Evolutionary conservation across 257 asterid species (phyloP), one percentile per base, ranked within the genome.

Genomic region (Ligustrum vulgare): DNA sequence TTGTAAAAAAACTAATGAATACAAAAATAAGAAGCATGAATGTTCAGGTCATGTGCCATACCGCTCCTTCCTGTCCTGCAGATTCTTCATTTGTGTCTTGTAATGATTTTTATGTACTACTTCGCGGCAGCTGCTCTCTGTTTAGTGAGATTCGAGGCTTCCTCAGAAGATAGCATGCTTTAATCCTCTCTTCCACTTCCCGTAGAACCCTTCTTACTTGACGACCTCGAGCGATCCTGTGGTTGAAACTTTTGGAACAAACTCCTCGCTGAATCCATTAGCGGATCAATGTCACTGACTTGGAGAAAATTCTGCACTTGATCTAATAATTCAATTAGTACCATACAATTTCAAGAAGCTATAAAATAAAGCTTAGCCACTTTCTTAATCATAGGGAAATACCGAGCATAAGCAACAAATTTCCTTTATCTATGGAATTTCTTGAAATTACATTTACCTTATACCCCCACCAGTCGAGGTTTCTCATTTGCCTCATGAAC

Each of bases 51-150:
- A 58, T 76, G 73, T 51, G 71, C 43, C 85, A 39, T 89, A 93
- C 99, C 99, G 85, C 81, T 93, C 94, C 82, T 90, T 91, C 83
- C 99, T 88, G 79, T 93, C 99, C 79, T 93, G 96, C 81, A 95
- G 90, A 82, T 77, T 93, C 79, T 87, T 91, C 99, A 82, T 91
- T 81, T 95, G 99, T 78, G 82, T 91, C 84, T 91, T 95, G 94
- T 95, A 95, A 83, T 95, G 99, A 80, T 95, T 95, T 87, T 95
- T 76, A 95, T 95, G 78, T 91, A 95, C 86, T 95, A 96, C 90
- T 95, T 95, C 0, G 99, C 97, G 0, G 98, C 98, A 78, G 97
- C 97, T 43, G 87, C 99, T 79, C 87, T 93, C 86, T 95, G 97
- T 75, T 95, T 93, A 0, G 99, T 95, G 35, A 91, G 80, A 76